Evolutionary conservation across 305 asterid genomes (phyloP).

Genomic region (Fraxinus latifolia): DNA sequence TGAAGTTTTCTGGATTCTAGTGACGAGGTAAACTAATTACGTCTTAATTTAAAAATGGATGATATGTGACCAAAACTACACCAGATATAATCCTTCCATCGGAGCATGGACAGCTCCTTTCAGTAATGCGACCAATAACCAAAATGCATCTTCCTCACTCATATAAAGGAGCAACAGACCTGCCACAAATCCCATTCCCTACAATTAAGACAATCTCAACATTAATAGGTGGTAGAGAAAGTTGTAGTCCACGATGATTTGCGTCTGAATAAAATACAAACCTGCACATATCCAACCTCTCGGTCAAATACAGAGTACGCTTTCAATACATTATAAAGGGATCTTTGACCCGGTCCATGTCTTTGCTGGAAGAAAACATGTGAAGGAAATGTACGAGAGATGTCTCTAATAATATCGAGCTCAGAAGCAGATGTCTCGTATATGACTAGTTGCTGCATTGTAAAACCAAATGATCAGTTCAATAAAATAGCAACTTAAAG

Average conservation of each 20-base stretch:
- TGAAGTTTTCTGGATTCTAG: background rate
- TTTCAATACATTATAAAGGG: conserved; percentile 92
- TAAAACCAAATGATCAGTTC: conserved; percentile 6
- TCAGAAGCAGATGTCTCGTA: conserved; percentile 98
- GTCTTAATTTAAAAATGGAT: background rate
- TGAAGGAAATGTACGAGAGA: conserved; percentile 97
- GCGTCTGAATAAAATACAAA: conserved; percentile 24
- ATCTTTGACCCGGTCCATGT: conserved; percentile 99
- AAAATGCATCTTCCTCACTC: conserved; percentile 99
- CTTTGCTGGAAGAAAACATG: conserved; percentile 99
- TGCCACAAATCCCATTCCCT: conserved; percentile 99
- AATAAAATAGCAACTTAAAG: background rate
- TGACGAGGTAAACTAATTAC: conserved; percentile 7
- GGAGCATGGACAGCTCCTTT: conserved; percentile 99
- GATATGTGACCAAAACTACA: conserved; percentile 22
- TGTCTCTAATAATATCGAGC: conserved; percentile 91
- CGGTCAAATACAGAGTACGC: conserved; percentile 97
- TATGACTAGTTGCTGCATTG: conserved; percentile 88
- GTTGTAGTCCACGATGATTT: conserved; percentile 6
- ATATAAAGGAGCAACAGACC: conserved; percentile 93
- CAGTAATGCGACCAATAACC: conserved; percentile 93
- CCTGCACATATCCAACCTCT: conserved; percentile 99
- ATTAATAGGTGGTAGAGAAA: conserved; percentile 22
- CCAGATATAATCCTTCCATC: conserved; percentile 98
- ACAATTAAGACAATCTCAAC: conserved; percentile 32